Evolutionary conservation across 2,329 filamentous ascomycete species (phyloP), one percentile per base, ranked within the genome.

Genomic region (Alternaria gansuensis): DNA sequence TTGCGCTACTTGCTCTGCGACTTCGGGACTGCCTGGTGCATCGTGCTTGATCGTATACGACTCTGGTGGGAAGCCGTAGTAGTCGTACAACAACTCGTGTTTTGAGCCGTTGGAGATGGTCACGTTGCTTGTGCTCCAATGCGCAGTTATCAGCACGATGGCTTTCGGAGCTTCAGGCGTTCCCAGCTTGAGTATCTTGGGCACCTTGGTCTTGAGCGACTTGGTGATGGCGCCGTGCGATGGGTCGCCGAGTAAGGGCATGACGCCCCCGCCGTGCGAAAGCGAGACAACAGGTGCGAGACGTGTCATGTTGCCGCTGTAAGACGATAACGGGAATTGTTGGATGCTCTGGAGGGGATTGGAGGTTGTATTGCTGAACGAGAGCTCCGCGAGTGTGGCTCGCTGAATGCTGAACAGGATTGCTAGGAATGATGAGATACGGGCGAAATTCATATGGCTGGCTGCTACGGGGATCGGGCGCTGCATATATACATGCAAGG

Each of bases 221-320:
- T 79, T 74, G 34, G 81, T 80, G 63, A 88, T 83, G 37, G 75
- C 69, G 17, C 78, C 78, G 68, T 87, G 85, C 6, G 62, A 69
- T 0, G 84, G 83, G 69, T 88, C 85, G 59, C 81, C 81, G 5
- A 88, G 77, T 17, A 87, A 56, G 4, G 86, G 86, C 80, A 88
- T 79, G 2, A 86, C 86, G 1, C 86, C 78, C 26, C 78, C 77
- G 57, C 78, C 78, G 57, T 80, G 78, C 3, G 78, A 78, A 50
- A 80, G 63, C 48, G 71, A 70, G 23, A 80, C 69, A 7, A 80
- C 78, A 10, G 77, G 75, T 2, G 78, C 78, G 49, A 74, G 70
- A 17, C 71, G 73, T 14, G 74, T 65, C 73, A 75, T 76, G 51
- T 72, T 69, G 45, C 39, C 43, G 14, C 57, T 55, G 49, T 66